These are phyloP conservation scores for Pseudotsuga menziesii DNA, from an alignment of 75 land plant species.

Conservation along the genomic window DNA sequence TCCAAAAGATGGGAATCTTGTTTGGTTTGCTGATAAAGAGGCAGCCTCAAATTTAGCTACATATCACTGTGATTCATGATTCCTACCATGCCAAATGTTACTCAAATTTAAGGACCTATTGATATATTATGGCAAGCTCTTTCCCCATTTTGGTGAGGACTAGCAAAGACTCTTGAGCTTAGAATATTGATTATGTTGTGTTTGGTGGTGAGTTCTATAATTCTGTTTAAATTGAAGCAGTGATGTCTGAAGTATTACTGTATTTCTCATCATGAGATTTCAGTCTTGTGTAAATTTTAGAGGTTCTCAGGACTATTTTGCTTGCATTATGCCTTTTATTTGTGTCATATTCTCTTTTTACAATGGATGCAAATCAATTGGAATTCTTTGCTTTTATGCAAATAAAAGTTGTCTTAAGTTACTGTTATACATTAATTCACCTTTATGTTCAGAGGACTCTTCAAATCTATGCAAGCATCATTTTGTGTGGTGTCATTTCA, in stretches of 20 bases:
- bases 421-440: no score
- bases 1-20: slow-evolving; percentile 45
- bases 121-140: neutral
- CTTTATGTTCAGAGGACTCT: no score
- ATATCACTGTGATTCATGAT: neutral
- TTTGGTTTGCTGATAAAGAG: slow-evolving; percentile 69
- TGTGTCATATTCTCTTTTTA: no score
- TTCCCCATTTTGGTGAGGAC: neutral
- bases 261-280: no score
- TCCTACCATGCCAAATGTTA: neutral
- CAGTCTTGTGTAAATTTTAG: no score
- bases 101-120: neutral
- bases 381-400: no score
- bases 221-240: neutral
- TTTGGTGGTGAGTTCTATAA: neutral
- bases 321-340: no score
- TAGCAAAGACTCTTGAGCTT: neutral
- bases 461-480: no score
- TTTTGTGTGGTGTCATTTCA: no score
- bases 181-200: neutral
- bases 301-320: no score
- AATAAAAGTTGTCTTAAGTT: no score
- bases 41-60: slow-evolving; percentile 46
- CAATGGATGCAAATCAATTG: no score
- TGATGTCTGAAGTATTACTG: neutral